Base-by-base conservation (phyloP, 768 basidiomycete species). In the Rhizopogon salebrosus region DNA sequence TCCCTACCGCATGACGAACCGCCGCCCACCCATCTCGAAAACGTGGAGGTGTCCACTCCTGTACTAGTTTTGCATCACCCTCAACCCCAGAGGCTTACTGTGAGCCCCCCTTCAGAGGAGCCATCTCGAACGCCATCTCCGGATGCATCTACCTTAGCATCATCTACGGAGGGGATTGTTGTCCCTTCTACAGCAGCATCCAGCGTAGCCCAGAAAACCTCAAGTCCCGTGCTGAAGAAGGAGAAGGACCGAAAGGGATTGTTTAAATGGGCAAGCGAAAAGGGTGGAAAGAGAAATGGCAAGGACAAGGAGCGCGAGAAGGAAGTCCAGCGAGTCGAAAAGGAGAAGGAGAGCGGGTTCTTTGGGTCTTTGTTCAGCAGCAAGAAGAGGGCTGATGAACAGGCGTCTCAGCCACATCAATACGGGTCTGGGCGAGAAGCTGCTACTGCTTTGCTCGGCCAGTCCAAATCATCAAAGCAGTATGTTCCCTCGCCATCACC, bases 361-460 rank as follows among this genome's bases (percentile, higher is more conserved):
- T 92, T 98, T 58, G 92, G 93, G 2, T 92, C 91, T 10, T 75
- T 98, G 3, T 98, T 98, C 66, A 85, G 92, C 22, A 77, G 85
- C 58, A 84, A 80, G 66, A 92, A 90, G 78, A 97, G 94, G 78
- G 85, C 84, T 60, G 87, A 91, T 38, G 91, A 95, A 40, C 66
- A 73, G 13, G 67, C 75, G 42, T 67, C 78, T 24, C 58, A 71
- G 48, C 54, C 68, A 20, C 50, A 67, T 13, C 65, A 58, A 46
- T 64, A 63, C 57, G 70, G 73, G n/a, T 75, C 83, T 18, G 92
- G 90, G 36, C 85, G 90, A 26, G 92, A 95, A 58, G 81, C 92
- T 0, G 94, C 94, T 2, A 85, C 88, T 27, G 92, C 92, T 3
- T 75, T 95, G 7, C 82, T 97, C 6, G 92, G 92, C 18, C 78